Percentiles rank a stretch among this genome's conserved stretches.
phyloP scores from a whole-genome alignment of 2,329 filamentous ascomycete genomes.

The Alternaria burnsii region DNA sequence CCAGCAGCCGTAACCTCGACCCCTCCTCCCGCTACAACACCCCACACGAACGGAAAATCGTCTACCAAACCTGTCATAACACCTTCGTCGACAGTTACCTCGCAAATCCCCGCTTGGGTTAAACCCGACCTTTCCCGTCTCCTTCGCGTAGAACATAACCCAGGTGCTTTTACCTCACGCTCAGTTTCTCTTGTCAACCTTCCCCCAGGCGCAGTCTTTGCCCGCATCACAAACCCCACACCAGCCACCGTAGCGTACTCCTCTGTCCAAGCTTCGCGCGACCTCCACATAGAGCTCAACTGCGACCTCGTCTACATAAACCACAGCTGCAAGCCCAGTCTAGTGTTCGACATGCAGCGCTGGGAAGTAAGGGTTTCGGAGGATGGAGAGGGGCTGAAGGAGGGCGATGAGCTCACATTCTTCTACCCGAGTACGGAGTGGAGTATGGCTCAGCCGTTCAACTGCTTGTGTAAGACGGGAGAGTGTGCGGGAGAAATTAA shows the following conservation, averaged over 20 bases:
- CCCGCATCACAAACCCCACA: conserved; percentile 58
- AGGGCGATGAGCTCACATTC: conserved; percentile 61
- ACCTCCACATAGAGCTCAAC: conserved; percentile 65
- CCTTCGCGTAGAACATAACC: conserved; percentile 50
- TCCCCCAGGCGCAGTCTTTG: conserved; percentile 61
- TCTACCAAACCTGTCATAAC: conserved; percentile 31
- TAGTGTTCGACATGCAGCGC: conserved; percentile 62
- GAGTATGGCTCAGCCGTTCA: conserved; percentile 76
- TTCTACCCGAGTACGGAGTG: conserved; percentile 81
- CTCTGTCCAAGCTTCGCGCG: conserved; percentile 60
- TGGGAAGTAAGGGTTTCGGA: conserved; percentile 64
- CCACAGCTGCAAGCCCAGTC: conserved; percentile 62
- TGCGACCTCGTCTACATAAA: conserved; percentile 66
- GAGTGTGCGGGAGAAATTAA: conserved; percentile 69
- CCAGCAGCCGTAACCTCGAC: conserved; percentile 37
- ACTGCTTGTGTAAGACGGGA: conserved; percentile 67
- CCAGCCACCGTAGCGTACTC: conserved; percentile 59
- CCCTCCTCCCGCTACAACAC: conserved; percentile 15
- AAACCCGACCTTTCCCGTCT: conserved; percentile 51
- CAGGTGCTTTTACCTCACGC: conserved; percentile 53
- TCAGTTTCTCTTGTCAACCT: conserved; percentile 60
- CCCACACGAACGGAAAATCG: conserved; percentile 31
- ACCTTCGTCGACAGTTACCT: conserved; percentile 23
- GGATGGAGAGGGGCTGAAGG: conserved; percentile 38
- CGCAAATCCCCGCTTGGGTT: conserved; percentile 46